These are phyloP conservation scores for Mycena pura DNA, from an alignment of 768 basidiomycete species.

Conservation along the genomic window DNA sequence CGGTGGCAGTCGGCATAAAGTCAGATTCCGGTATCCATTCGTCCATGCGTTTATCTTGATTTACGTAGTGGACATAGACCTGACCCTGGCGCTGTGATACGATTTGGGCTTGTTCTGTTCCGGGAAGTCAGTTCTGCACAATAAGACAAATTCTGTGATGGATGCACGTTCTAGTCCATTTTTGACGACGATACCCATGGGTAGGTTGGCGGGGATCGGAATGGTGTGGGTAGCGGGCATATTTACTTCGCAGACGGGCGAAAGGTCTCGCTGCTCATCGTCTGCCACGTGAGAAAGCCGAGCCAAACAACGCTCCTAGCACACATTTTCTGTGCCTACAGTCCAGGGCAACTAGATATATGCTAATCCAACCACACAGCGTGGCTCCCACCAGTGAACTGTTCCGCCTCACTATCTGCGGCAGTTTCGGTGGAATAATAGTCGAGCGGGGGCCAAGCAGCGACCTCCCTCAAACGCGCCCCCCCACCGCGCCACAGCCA, in stretches of 20 bases:
- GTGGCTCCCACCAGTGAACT: constrained; percentile 55
- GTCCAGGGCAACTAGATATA: no score
- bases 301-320: constrained; percentile 18
- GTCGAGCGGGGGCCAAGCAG: constrained; percentile 46
- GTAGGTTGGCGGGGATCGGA: constrained; percentile 31
- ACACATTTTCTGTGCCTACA: no score
- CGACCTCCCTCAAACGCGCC: constrained; percentile 41
- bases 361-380: constrained; percentile 55
- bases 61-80: constrained; percentile 76
- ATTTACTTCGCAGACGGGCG: constrained; percentile 7
- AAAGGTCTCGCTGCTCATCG: constrained; percentile 19
- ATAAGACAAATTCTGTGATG: constrained; percentile 15
- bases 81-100: constrained; percentile 57
- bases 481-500: constrained; percentile 44
- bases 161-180: constrained; percentile 41
- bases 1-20: constrained; percentile 41
- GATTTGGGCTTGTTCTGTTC: constrained; percentile 56
- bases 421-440: constrained; percentile 11
- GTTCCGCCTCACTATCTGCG: constrained; percentile 25
- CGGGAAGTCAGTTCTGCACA: constrained; percentile 21
- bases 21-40: constrained; percentile 67
- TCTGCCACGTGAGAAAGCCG: constrained; percentile 16
- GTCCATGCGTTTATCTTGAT: constrained; percentile 75
- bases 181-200: constrained; percentile 41
- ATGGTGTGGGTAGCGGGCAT: constrained; percentile 41